Conservation (phyloP, 441 rosid species). For the Erysimum pusillum region DNA sequence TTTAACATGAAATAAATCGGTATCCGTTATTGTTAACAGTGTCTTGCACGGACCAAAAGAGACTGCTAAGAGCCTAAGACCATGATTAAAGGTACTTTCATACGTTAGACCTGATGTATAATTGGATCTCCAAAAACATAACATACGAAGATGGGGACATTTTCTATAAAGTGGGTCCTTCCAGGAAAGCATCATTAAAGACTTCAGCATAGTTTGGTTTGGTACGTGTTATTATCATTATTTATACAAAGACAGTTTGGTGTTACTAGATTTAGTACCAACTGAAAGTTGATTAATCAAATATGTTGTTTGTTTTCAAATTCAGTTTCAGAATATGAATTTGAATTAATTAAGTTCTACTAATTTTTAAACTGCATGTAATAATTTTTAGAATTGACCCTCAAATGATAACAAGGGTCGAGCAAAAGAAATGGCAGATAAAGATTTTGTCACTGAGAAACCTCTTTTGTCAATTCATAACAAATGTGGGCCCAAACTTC, state of each 20-base stretch:
- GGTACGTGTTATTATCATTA: neutral
- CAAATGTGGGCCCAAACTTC: slow-evolving; percentile 24
- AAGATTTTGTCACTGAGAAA: slow-evolving; percentile 23
- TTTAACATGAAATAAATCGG: neutral
- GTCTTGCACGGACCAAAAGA: neutral
- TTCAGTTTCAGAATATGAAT: neutral
- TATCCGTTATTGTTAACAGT: neutral
- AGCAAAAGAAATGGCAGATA: slow-evolving; percentile 32
- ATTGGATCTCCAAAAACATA: slow-evolving; percentile 1
- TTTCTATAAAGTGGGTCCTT: slow-evolving; percentile 12
- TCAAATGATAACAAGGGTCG: neutral
- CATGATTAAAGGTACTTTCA: neutral
- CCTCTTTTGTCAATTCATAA: slow-evolving; percentile 35
- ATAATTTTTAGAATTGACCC: neutral
- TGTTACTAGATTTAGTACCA: slow-evolving; percentile 1
- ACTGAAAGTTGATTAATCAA: neutral
- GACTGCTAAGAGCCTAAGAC: neutral
- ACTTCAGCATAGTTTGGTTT: neutral
- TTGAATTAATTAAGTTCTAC: neutral
- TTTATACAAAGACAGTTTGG: neutral
- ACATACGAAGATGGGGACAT: slow-evolving; percentile 24
- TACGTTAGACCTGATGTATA: neutral
- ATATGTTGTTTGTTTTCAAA: neutral
- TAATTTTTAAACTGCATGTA: neutral
- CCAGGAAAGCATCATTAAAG: neutral